Percentiles rank a stretch among this genome's conserved stretches.
Evolutionary conservation across 192 early-diverging fungal genomes (phyloP).

Genomic region (Thoreauomyces humboldtii): DNA sequence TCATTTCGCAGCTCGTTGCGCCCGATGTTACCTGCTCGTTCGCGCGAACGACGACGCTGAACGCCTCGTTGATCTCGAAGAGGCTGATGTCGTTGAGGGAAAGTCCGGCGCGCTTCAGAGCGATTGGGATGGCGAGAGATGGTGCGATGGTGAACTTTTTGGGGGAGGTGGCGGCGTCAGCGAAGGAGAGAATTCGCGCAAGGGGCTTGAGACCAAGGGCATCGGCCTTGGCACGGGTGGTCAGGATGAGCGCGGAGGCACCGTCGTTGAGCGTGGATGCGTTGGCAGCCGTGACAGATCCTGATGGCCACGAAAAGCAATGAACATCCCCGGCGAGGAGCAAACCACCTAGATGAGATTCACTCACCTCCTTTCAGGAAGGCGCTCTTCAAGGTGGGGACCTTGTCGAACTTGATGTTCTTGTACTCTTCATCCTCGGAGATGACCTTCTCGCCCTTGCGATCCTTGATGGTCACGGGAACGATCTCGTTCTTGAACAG

Average conservation of each 20-base stretch:
- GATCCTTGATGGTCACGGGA: slow-evolving; percentile 76
- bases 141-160: slow-evolving; percentile 97
- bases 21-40: slow-evolving; percentile 78
- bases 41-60: slow-evolving; percentile 85
- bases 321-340: too few species aligned
- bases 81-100: slow-evolving; percentile 80
- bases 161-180: slow-evolving; percentile 86
- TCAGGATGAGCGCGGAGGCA: slow-evolving; percentile 86
- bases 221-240: slow-evolving; percentile 71
- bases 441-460: slow-evolving; percentile 77
- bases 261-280: slow-evolving; percentile 95
- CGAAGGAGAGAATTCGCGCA: slow-evolving; percentile 82
- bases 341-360: neutral
- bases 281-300: slow-evolving; percentile 94
- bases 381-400: slow-evolving; percentile 67
- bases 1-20: too few species aligned
- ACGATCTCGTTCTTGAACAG: slow-evolving; percentile 78
- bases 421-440: slow-evolving; percentile 92
- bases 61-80: slow-evolving; percentile 98
- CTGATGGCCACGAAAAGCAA: too few species aligned
- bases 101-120: slow-evolving; percentile 82
- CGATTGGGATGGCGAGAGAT: slow-evolving; percentile 86
- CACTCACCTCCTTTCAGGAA: slow-evolving; percentile 79
- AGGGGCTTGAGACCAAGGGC: slow-evolving; percentile 79
- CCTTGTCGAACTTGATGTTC: slow-evolving; percentile 89